phyloP scores from a whole-genome alignment of 2,329 filamentous ascomycete species.

The Rachicladosporium sp. region DNA sequence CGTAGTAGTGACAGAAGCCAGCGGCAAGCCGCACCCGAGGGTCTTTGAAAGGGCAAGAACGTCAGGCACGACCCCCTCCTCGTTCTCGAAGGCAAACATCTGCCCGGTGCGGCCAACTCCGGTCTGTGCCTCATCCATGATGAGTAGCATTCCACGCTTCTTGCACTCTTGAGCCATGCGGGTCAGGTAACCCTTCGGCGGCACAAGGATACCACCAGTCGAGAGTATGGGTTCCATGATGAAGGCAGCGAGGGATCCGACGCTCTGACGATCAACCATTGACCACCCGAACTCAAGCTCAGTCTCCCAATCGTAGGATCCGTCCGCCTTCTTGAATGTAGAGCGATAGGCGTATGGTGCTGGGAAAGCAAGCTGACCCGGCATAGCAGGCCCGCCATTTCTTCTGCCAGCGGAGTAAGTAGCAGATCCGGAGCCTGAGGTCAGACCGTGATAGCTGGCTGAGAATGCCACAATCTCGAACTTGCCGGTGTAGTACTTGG shows the following conservation, averaged over 20 bases:
- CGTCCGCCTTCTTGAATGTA: slow-evolving; percentile 46
- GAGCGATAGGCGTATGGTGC: slow-evolving; percentile 51
- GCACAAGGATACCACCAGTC: slow-evolving; percentile 35
- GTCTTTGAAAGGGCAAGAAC: slow-evolving; percentile 28
- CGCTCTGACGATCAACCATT: slow-evolving; percentile 47
- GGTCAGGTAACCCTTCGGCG: slow-evolving; percentile 5
- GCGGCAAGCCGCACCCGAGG: slow-evolving; percentile 13
- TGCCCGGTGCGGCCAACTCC: slow-evolving; percentile 25
- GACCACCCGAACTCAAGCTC: slow-evolving; percentile 52
- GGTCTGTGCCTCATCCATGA: slow-evolving; percentile 28
- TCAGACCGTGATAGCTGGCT: slow-evolving; percentile 51
- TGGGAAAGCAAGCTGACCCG: slow-evolving; percentile 46
- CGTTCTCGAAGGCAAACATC: slow-evolving; percentile 15
- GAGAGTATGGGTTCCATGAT: slow-evolving; percentile 51
- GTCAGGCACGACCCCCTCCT: slow-evolving; percentile 27
- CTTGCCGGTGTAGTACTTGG: slow-evolving; percentile 51
- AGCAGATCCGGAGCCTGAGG: slow-evolving; percentile 38
- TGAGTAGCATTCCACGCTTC: slow-evolving; percentile 23
- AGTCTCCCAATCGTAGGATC: slow-evolving; percentile 52
- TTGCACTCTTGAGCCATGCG: slow-evolving; percentile 15
- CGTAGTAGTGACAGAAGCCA: slow-evolving; percentile 13
- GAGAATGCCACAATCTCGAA: slow-evolving; percentile 52
- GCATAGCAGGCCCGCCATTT: slow-evolving; percentile 36
- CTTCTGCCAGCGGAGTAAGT: slow-evolving; percentile 43
- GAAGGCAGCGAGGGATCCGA: slow-evolving; percentile 50